Conservation (phyloP, 164 flowering plant genomes). For the Saururus chinensis region DNA sequence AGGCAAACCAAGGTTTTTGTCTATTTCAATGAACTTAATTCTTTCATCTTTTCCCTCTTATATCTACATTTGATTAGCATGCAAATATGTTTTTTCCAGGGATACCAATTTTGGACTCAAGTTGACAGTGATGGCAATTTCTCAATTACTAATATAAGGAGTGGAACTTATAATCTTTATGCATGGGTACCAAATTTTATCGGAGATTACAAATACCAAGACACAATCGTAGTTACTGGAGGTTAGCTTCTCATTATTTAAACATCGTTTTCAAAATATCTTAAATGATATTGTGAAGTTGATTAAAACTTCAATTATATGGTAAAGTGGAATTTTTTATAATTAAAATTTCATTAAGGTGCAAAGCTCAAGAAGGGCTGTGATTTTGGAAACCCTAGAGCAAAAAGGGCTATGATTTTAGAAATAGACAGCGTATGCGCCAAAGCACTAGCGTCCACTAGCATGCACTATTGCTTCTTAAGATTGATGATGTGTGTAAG, state of each 20-base stretch:
- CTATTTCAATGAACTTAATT: not conserved
- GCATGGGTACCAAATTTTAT: conserved; percentile 74
- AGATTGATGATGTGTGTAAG: too few species aligned
- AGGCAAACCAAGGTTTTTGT: conserved; percentile 59
- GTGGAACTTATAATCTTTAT: conserved; percentile 62
- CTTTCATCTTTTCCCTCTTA: not conserved
- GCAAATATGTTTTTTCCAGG: conserved; percentile 24
- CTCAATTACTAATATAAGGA: conserved; percentile 31
- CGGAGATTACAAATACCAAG: conserved; percentile 48
- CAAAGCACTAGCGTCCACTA: too few species aligned
- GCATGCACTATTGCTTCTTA: too few species aligned
- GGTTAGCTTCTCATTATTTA: not conserved
- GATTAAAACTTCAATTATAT: too few species aligned
- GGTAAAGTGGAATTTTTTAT: too few species aligned
- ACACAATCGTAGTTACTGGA: not conserved
- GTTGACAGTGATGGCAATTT: conserved; percentile 51
- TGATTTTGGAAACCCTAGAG: too few species aligned
- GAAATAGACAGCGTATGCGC: too few species aligned
- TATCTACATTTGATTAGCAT: not conserved
- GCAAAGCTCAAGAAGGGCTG: too few species aligned
- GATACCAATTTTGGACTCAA: conserved; percentile 73
- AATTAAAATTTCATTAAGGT: too few species aligned
- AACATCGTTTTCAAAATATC: not conserved
- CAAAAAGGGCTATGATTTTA: too few species aligned
- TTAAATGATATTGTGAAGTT: too few species aligned